Evolutionary conservation across 2,329 filamentous ascomycete genomes (phyloP), one percentile per base, ranked within the genome.

Genomic region (Beauveria caledonica): DNA sequence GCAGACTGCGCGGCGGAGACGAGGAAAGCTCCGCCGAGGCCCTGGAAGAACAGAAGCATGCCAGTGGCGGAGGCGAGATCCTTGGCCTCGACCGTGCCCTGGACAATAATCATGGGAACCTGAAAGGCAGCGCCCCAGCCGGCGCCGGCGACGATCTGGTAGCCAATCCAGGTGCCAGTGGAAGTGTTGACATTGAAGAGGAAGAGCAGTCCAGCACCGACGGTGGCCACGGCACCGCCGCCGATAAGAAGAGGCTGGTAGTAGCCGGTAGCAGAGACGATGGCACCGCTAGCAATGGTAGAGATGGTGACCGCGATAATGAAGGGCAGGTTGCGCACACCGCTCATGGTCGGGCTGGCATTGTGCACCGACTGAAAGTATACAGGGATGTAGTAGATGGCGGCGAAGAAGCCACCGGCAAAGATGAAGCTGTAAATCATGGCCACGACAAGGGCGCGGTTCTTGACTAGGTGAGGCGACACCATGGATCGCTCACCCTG

Each of bases 101-200:
- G 78, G 5, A 78, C 74, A 25, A 76, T 77, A 62, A 81, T 79
- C 68, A 82, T 78, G 44, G 80, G 79, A 8, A 81, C 73, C 66
- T 83, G 78, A 60, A 78, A 74, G 3, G 70, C 74, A 7, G 68
- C 62, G 13, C 80, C 80, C 62, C 73, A 75, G 3, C 78, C 80
- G 6, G 76, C 68, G n/a, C 81, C 80, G 29, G 72, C 73, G 2
- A 83, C 61, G 15, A 82, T 72, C 68, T 83, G 79, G 65, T 80
- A 83, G 6, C 79, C 80, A 46, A 83, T 79, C 79, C 80, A 82
- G 45, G 73, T 71, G 13, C 69, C 76, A 1, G 72, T 71, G 3
- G 71, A 64, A 4, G 77, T 75, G 54, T 72, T 63, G 9, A 74
- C 64, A 8, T 74, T 69, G 4, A 80, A 69, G 6, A 71, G 72